Base-by-base conservation (phyloP, 176 grass and related monocot species). In the Oryza officinalis region DNA sequence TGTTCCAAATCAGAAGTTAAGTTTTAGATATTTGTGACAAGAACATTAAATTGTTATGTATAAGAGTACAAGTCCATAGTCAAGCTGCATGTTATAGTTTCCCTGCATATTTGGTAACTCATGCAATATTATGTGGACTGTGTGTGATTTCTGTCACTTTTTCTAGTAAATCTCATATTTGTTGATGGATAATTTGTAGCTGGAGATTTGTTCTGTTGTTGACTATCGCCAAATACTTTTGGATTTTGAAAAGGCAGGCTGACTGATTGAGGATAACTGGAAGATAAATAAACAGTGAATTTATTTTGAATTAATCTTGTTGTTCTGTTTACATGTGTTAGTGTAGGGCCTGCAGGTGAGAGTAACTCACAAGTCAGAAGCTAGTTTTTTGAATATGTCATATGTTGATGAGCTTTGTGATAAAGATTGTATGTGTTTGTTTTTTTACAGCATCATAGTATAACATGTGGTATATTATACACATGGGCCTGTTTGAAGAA, bases 351-450 rank as follows among this genome's bases (percentile, higher is more conserved):
- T 18, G 15, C 2, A 59, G 49, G 49, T 59, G 22, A 9, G 18
- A 5, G 7, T 59, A 59, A 59, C 7, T 59, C 54, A 23, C 7
- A 20, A 20, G 49, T 54, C 49, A 20, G 17, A 54, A 7, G 49
- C 15, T 20, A 20, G 49, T 54, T 7, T 57, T 22, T 57, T 57
- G 20, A 57, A 57, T 54, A 54, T 57, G 52, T 3, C 7, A 57
- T 57, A 57, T 57, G 17, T 57, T 57, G 52, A 79, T 78, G 54
- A 72, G 43, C 32, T 27, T 79, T 79, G 52, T 77, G 44, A 1
- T 41, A 13, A 67, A 7, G 13, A 80, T 80, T 63, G 18, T 79
- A 47, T 4, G 18, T 88, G 38, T 47, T 68, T 52, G 60, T 72
- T 67, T 38, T 38, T 54, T 57, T 22, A 57, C 52, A 57, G 7